A percentile compares a stretch with the other conserved stretches of the same genome.
phyloP scores from a whole-genome alignment of 1,284 basidiomycete genomes.

The Tilletia walkeri region DNA sequence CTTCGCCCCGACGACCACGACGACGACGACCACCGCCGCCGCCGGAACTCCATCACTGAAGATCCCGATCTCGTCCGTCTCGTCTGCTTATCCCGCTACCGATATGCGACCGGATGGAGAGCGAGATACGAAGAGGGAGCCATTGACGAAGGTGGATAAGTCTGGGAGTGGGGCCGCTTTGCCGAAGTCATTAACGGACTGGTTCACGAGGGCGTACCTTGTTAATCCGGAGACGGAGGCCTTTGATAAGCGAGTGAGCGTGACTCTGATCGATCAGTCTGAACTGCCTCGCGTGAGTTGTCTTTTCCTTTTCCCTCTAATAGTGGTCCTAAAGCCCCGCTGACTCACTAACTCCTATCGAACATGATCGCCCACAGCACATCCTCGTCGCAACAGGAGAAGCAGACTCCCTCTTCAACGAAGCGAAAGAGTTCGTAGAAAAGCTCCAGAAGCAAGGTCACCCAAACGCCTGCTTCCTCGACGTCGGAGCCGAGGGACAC shows the following conservation, averaged over 20 bases:
- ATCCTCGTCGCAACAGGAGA: constrained; percentile 37
- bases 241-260: constrained; percentile 11
- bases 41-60: neutral
- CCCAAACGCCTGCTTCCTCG: constrained; percentile 30
- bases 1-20: neutral
- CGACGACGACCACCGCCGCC: constrained; percentile 22
- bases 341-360: neutral
- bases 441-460: constrained; percentile 27
- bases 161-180: neutral
- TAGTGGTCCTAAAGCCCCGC: too few species aligned
- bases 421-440: constrained; percentile 35
- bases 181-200: neutral
- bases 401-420: constrained; percentile 39
- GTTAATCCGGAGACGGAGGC: constrained; percentile 17
- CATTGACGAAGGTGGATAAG: neutral
- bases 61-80: constrained; percentile 32
- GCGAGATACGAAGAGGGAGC: constrained; percentile 15
- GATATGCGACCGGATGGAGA: constrained; percentile 34
- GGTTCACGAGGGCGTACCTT: constrained; percentile 2
- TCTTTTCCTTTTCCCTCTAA: constrained; percentile 15
- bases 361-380: constrained; percentile 27
- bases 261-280: constrained; percentile 24
- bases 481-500: constrained; percentile 40
- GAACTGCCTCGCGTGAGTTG: constrained; percentile 8
- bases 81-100: constrained; percentile 32